These are phyloP conservation scores for Coemansia sp. DNA, from an alignment of 192 early-diverging fungal genomes.

Conservation along the genomic window DNA sequence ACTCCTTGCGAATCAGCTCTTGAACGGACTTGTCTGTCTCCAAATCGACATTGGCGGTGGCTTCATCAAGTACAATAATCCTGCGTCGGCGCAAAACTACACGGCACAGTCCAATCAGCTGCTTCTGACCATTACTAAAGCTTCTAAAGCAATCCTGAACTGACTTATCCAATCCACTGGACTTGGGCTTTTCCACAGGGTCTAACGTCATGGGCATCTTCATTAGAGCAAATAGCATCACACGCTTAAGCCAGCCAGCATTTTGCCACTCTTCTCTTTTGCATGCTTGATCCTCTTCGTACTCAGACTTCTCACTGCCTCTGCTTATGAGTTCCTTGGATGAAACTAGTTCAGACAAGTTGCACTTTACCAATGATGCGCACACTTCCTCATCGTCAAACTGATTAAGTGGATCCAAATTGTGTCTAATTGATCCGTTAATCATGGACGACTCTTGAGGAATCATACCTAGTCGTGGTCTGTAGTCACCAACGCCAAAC, in stretches of 20 bases:
- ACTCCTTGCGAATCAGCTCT: too few relatives aligned
- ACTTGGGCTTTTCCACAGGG: too few relatives aligned
- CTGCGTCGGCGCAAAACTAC: conserved; percentile 45
- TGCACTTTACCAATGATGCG: conserved; percentile 25
- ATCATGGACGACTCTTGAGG: conserved; percentile 69
- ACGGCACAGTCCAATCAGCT: conserved; percentile 66
- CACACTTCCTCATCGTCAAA: conserved; percentile 20
- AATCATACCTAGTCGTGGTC: conserved; percentile 21
- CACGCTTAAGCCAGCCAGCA: conserved; percentile 8
- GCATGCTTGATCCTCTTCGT: background rate
- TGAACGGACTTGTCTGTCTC: too few relatives aligned
- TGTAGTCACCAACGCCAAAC: conserved; percentile 66
- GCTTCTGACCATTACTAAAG: conserved; percentile 56
- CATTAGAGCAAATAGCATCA: too few relatives aligned
- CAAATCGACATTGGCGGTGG: too few relatives aligned
- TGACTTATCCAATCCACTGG: background rate
- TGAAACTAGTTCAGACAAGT: background rate
- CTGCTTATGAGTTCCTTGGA: background rate
- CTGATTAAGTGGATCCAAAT: conserved; percentile 65
- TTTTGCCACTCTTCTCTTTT: conserved; percentile 13
- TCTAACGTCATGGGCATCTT: too few relatives aligned
- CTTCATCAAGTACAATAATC: too few relatives aligned
- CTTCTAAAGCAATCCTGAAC: background rate
- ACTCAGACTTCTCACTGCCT: background rate
- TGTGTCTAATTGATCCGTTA: conserved; percentile 61